Conservation (phyloP, 495 filamentous ascomycete genomes). For the Annulohypoxylon moriforme region DNA sequence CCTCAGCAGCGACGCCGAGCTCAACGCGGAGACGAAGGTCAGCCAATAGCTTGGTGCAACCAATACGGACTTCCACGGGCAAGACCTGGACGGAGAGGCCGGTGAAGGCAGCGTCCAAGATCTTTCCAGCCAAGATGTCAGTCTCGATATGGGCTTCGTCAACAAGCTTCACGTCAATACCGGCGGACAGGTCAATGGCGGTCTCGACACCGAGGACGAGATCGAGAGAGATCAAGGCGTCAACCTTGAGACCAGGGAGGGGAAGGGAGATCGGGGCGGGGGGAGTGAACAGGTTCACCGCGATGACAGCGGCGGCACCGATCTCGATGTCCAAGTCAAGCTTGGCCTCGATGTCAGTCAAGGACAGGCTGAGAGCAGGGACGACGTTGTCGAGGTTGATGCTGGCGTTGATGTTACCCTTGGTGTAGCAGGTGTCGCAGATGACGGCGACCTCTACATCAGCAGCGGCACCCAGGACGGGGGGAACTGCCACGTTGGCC, state of each 20-base stretch:
- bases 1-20: constrained; percentile 40
- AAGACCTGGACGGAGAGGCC: constrained; percentile 49
- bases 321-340: constrained; percentile 50
- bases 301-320: constrained; percentile 50
- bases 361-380: constrained; percentile 47
- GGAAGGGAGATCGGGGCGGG: constrained; percentile 44
- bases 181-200: constrained; percentile 54
- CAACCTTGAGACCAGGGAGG: constrained; percentile 51
- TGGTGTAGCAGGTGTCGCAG: constrained; percentile 51
- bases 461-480: constrained; percentile 36
- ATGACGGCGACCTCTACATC: constrained; percentile 42
- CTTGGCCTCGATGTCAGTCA: constrained; percentile 51
- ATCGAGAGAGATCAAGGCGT: constrained; percentile 53
- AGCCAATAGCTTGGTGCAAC: constrained; percentile 49
- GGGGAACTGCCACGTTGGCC: constrained; percentile 38
- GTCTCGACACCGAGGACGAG: constrained; percentile 54
- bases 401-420: constrained; percentile 51
- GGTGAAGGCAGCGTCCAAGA: constrained; percentile 48
- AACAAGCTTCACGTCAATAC: constrained; percentile 55
- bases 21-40: constrained; percentile 50
- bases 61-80: constrained; percentile 47
- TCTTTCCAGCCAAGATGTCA: constrained; percentile 54
- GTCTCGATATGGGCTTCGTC: constrained; percentile 53
- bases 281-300: constrained; percentile 52
- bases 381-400: constrained; percentile 48